Evolutionary conservation across 768 basidiomycete species (phyloP).

Genomic region (Podaxis carcinomalis): DNA sequence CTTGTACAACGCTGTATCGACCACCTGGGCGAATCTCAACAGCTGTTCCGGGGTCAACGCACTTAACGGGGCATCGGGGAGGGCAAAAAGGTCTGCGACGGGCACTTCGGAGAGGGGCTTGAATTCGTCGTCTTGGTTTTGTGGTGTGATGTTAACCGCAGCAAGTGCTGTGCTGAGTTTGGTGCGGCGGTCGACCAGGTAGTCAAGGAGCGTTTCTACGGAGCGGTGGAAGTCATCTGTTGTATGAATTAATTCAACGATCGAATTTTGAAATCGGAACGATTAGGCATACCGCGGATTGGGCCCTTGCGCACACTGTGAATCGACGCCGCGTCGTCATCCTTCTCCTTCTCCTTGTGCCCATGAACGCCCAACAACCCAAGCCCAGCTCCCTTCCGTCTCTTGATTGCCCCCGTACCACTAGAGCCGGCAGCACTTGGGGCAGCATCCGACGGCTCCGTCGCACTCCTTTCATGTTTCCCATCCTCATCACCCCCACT

Average conservation of each 20-base stretch:
- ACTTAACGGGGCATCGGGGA: constrained; percentile 73
- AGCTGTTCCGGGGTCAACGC: constrained; percentile 80
- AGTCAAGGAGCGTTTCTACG: constrained; percentile 84
- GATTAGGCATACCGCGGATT: constrained; percentile 25
- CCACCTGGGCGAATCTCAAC: constrained; percentile 85
- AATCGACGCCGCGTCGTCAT: constrained; percentile 62
- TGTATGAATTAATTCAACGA: background rate
- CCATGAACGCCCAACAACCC: constrained; percentile 36
- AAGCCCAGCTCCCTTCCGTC: constrained; percentile 48
- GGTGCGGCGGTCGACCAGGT: constrained; percentile 85
- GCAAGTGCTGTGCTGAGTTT: constrained; percentile 78
- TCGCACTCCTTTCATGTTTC: constrained; percentile 20
- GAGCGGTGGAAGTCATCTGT: constrained; percentile 64
- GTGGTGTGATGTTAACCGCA: constrained; percentile 61
- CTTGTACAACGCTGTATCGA: constrained; percentile 94
- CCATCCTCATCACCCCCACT: constrained; percentile 16
- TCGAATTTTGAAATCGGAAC: background rate
- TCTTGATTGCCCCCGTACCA: constrained; percentile 21
- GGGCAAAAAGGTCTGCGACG: constrained; percentile 66
- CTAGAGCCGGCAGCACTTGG: background rate
- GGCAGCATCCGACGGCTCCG: constrained; percentile 27
- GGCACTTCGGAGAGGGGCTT: constrained; percentile 70
- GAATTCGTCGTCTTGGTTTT: constrained; percentile 61
- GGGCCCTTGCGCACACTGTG: constrained; percentile 28
- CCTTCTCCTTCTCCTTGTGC: constrained; percentile 32